A percentile compares a stretch with the other conserved stretches of the same genome.
Evolutionary conservation across 2,329 filamentous ascomycete species (phyloP).

Genomic region (Passalora sequoiae): DNA sequence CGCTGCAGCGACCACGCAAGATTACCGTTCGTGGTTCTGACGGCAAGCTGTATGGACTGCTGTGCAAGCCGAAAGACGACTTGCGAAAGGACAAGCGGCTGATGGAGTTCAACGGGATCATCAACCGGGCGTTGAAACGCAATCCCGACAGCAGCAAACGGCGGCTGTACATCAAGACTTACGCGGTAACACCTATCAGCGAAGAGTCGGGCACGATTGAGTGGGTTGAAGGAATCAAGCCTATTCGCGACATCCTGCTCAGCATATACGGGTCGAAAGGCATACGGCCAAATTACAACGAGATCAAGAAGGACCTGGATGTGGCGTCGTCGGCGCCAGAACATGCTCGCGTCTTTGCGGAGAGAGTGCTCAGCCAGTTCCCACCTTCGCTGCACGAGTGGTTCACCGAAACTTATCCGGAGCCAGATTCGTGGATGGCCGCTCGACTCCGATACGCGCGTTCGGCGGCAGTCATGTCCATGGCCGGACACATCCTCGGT

Average conservation of each 20-base stretch:
- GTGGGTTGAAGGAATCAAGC: constrained; percentile 95
- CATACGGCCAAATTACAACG: constrained; percentile 60
- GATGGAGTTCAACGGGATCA: constrained; percentile 99
- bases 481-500: constrained; percentile 90
- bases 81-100: constrained; percentile 93
- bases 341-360: constrained; percentile 67
- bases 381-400: constrained; percentile 83
- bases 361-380: constrained; percentile 61
- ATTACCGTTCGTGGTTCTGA: constrained; percentile 85
- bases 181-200: constrained; percentile 92
- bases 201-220: constrained; percentile 98
- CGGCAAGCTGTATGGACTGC: constrained; percentile 77
- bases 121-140: constrained; percentile 87
- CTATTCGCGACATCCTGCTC: constrained; percentile 84
- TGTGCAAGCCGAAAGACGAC: constrained; percentile 98
- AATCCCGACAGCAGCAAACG: constrained; percentile 86
- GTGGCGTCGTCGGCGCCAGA: constrained; percentile 59
- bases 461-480: constrained; percentile 98
- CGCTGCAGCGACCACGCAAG: constrained; percentile 85
- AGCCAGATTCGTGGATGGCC: constrained; percentile 86
- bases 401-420: constrained; percentile 93
- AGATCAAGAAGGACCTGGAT: constrained; percentile 57
- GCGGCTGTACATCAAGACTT: constrained; percentile 92
- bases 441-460: constrained; percentile 85
- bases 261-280: constrained; percentile 71